Evolutionary conservation across 768 basidiomycete genomes (phyloP).

Genomic region (Xerocomus brunneocitrinus): DNA sequence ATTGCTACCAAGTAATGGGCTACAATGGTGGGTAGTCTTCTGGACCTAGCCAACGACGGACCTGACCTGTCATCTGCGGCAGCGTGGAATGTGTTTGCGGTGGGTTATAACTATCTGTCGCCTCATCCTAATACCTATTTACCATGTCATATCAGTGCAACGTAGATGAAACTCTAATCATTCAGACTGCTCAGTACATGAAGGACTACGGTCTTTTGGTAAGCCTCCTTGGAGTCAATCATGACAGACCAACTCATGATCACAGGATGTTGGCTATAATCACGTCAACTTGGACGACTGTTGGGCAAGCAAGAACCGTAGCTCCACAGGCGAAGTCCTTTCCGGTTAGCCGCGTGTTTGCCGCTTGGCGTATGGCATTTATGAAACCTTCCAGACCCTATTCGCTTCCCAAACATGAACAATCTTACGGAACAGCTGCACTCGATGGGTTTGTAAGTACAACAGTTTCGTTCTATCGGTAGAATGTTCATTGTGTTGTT

Average conservation of each 20-base stretch:
- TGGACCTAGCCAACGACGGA: background rate
- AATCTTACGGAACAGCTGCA: conserved; percentile 51
- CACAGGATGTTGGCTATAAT: conserved; percentile 52
- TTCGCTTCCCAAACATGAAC: conserved; percentile 54
- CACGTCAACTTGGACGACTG: conserved; percentile 63
- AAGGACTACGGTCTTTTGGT: conserved; percentile 50
- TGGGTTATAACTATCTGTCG: conserved; percentile 22
- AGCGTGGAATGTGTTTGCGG: conserved; percentile 69
- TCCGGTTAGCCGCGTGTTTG: conserved; percentile 38
- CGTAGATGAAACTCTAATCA: conserved; percentile 48
- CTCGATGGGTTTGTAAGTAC: conserved; percentile 49
- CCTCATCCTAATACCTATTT: background rate
- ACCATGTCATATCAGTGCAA: conserved; percentile 40
- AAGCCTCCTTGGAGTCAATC: background rate
- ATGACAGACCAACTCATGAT: background rate
- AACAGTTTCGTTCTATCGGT: background rate
- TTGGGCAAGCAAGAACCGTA: conserved; percentile 54
- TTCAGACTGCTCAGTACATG: conserved; percentile 49
- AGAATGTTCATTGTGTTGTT: conserved; percentile 1
- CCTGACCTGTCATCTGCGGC: conserved; percentile 3
- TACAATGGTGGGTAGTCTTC: conserved; percentile 24
- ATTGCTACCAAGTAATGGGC: conserved; percentile 24
- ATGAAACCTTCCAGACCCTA: conserved; percentile 33
- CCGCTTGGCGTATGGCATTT: background rate
- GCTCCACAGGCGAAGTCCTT: conserved; percentile 46